phyloP scores from a whole-genome alignment of 352 stramenopile genomes.

The Chrysophaeum taylorii region DNA sequence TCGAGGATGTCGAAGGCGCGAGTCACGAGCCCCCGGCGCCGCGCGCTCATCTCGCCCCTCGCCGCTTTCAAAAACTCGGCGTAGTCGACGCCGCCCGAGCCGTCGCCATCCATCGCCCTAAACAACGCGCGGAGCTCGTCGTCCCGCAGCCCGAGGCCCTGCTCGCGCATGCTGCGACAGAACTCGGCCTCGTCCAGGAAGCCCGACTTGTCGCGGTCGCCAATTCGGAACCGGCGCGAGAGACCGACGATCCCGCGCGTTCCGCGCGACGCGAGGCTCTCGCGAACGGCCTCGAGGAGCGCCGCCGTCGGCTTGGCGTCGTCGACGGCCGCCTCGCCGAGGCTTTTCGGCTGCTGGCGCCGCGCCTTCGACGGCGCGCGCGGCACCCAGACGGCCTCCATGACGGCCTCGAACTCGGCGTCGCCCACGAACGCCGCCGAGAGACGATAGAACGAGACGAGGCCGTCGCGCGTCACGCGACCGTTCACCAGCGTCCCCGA shows the following conservation, averaged over 20 bases:
- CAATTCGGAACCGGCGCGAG: slow-evolving; percentile 54
- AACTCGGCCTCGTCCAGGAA: slow-evolving; percentile 5
- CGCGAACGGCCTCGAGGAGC: slow-evolving; percentile 35
- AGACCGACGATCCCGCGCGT: slow-evolving; percentile 59
- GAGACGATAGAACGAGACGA: neutral
- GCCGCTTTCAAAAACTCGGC: slow-evolving; percentile 64
- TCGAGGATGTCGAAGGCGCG: slow-evolving; percentile 62
- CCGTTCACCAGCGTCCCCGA: neutral
- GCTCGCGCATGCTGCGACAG: slow-evolving; percentile 1
- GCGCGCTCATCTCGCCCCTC: slow-evolving; percentile 58
- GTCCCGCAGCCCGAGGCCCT: neutral
- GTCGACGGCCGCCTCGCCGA: neutral
- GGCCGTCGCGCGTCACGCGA: neutral
- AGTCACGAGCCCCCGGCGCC: slow-evolving; percentile 57
- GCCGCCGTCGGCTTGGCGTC: too few species aligned
- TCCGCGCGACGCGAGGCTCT: slow-evolving; percentile 46
- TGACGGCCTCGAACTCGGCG: neutral
- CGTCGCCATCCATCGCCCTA: slow-evolving; percentile 25
- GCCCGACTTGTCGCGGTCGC: slow-evolving; percentile 34
- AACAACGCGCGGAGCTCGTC: slow-evolving; percentile 22
- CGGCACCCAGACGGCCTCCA: neutral
- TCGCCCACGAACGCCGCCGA: neutral
- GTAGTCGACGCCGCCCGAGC: slow-evolving; percentile 58
- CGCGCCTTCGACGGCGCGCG: neutral
- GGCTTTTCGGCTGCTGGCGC: neutral